Conservation (phyloP, 805 yeast genomes). For the Metschnikowia continentalis region DNA sequence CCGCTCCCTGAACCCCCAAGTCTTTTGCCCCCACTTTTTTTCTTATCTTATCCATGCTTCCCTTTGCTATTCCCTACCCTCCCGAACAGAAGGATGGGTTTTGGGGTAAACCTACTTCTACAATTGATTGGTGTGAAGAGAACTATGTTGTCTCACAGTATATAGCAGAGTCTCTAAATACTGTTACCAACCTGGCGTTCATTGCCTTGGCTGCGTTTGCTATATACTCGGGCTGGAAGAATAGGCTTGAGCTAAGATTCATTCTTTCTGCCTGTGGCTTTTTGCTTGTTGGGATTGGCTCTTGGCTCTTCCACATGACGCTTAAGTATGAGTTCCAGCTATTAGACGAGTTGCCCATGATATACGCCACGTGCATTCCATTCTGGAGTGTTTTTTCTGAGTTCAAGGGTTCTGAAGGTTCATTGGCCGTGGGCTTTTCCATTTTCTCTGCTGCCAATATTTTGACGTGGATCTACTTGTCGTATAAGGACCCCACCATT, state of each 20-base stretch:
- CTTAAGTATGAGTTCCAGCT: slow-evolving; percentile 83
- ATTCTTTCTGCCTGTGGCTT: slow-evolving; percentile 73
- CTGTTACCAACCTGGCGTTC: slow-evolving; percentile 67
- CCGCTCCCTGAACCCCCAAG: background rate
- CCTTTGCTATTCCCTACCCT: slow-evolving; percentile 54
- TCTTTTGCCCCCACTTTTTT: background rate
- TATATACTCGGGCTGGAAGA: slow-evolving; percentile 53
- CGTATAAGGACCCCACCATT: slow-evolving; percentile 75
- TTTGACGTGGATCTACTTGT: slow-evolving; percentile 69
- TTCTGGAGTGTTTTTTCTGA: slow-evolving; percentile 78
- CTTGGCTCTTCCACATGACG: slow-evolving; percentile 97
- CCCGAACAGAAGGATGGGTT: slow-evolving; percentile 51
- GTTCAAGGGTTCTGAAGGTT: slow-evolving; percentile 37
- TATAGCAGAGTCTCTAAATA: slow-evolving; percentile 87
- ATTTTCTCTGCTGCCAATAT: slow-evolving; percentile 51
- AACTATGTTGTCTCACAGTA: slow-evolving; percentile 84
- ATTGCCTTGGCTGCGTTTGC: slow-evolving; percentile 57
- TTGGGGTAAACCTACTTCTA: slow-evolving; percentile 85
- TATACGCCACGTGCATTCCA: slow-evolving; percentile 95
- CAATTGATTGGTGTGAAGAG: slow-evolving; percentile 99
- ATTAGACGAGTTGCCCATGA: slow-evolving; percentile 96
- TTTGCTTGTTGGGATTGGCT: slow-evolving; percentile 85
- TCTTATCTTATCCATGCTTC: slow-evolving; percentile 28
- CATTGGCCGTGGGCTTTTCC: slow-evolving; percentile 43
- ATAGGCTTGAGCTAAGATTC: slow-evolving; percentile 68